Percentiles rank a stretch among this genome's conserved stretches.
These are phyloP conservation scores for Aspergillus nidulans DNA, from an alignment of 495 filamentous ascomycete genomes.

Conservation along the genomic window DNA sequence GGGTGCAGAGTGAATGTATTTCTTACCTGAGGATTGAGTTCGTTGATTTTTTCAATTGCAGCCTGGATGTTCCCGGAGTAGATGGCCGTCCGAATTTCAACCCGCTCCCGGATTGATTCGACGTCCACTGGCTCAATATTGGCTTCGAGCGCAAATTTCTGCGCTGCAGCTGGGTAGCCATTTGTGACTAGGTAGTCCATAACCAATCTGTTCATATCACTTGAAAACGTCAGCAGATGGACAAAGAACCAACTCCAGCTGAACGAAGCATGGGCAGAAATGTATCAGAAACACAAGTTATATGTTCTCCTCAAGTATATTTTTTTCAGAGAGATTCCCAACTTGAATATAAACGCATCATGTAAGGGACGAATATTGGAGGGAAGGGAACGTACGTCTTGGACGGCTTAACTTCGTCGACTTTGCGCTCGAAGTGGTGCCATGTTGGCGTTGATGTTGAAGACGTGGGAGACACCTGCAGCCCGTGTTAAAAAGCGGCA, in stretches of 20 bases:
- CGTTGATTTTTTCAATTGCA: conserved; percentile 84
- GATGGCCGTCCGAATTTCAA: conserved; percentile 75
- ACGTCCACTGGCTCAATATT: conserved; percentile 74
- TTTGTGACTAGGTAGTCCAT: conserved; percentile 97
- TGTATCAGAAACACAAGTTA: conserved; percentile 67
- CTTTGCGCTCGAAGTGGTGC: conserved; percentile 71
- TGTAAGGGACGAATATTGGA: conserved; percentile 29
- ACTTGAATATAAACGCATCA: conserved; percentile 88
- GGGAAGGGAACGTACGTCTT: conserved; percentile 68
- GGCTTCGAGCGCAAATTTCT: conserved; percentile 90
- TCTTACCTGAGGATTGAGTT: conserved; percentile 84
- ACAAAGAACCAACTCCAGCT: not conserved
- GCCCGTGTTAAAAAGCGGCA: conserved; percentile 38
- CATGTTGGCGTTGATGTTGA: conserved; percentile 64
- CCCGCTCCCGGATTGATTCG: conserved; percentile 68
- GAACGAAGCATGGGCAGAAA: conserved; percentile 11
- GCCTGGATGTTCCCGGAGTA: conserved; percentile 76
- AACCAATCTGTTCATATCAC: conserved; percentile 91
- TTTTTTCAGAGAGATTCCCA: conserved; percentile 99
- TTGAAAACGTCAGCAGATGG: conserved; percentile 42
- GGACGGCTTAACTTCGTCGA: conserved; percentile 79
- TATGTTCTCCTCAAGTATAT: conserved; percentile 75
- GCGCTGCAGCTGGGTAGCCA: conserved; percentile 88
- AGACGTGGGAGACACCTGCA: conserved; percentile 58
- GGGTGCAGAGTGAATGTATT: conserved; percentile 4